Percentiles rank a stretch among this genome's conserved stretches.
Evolutionary conservation across 192 early-diverging fungal genomes (phyloP).

Genomic region (Lobosporangium transversale): DNA sequence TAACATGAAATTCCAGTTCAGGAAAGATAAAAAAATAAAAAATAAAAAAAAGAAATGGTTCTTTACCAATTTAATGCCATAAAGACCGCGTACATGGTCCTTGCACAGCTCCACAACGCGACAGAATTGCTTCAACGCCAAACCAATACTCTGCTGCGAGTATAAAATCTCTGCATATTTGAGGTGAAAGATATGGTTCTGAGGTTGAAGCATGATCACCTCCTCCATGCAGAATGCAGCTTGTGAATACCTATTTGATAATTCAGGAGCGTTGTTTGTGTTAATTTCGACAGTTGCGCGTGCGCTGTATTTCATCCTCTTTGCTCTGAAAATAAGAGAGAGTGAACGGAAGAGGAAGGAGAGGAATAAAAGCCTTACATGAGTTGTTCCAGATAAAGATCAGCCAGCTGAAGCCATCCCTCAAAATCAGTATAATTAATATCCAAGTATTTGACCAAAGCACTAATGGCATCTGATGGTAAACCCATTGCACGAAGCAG

Average conservation of each 20-base stretch:
- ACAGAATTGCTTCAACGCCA: conserved; percentile 91
- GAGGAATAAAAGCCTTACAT: too few relatives aligned
- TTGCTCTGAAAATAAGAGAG: background rate
- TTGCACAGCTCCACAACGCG: conserved; percentile 86
- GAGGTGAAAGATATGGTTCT: conserved; percentile 85
- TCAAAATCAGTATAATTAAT: conserved; percentile 88
- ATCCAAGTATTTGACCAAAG: conserved; percentile 82
- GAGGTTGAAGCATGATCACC: conserved; percentile 86
- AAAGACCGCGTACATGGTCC: conserved; percentile 89
- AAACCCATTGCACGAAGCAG: conserved; percentile 74
- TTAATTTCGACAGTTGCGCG: too few relatives aligned
- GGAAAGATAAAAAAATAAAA: too few relatives aligned
- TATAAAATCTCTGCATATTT: conserved; percentile 92
- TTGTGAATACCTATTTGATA: conserved; percentile 73
- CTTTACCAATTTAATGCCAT: conserved; percentile 80
- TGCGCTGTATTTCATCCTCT: background rate
- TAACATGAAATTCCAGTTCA: too few relatives aligned
- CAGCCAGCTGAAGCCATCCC: conserved; percentile 86
- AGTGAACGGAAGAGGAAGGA: background rate
- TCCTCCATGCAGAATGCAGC: conserved; percentile 94
- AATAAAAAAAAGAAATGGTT: background rate
- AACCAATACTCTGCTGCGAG: conserved; percentile 68
- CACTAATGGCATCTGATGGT: conserved; percentile 72
- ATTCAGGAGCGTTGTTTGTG: too few relatives aligned
- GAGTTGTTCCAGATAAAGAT: conserved; percentile 75